Conservation (phyloP, 805 yeast genomes). For the Kodamaea neixiangensis region DNA sequence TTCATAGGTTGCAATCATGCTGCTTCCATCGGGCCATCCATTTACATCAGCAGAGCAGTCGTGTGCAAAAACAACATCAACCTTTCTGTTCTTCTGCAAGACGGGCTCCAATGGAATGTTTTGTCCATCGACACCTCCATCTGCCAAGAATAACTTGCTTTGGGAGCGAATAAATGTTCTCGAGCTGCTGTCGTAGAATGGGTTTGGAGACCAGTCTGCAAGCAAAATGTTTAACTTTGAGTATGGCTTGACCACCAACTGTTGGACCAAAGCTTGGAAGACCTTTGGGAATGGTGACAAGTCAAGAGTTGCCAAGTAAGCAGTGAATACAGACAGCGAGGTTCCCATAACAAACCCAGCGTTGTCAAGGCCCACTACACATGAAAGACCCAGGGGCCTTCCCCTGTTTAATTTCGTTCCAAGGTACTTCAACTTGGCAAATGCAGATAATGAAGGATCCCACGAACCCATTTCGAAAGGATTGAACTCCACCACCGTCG, state of each 20-base stretch:
- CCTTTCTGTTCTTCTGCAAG: slow-evolving; percentile 31
- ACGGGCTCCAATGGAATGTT: slow-evolving; percentile 42
- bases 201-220: slow-evolving; percentile 53
- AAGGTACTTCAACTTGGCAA: slow-evolving; percentile 65
- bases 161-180: slow-evolving; percentile 19
- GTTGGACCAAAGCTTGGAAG: not conserved
- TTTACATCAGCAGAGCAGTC: slow-evolving; percentile 40
- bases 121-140: slow-evolving; percentile 46
- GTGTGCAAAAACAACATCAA: slow-evolving; percentile 40
- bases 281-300: slow-evolving; percentile 26
- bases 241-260: slow-evolving; percentile 6
- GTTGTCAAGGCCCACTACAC: slow-evolving; percentile 75
- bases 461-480: slow-evolving; percentile 71
- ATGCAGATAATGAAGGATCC: slow-evolving; percentile 73
- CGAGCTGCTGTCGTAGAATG: slow-evolving; percentile 41
- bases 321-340: slow-evolving; percentile 78
- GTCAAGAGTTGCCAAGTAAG: slow-evolving; percentile 58
- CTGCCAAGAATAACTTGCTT: slow-evolving; percentile 32
- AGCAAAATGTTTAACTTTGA: not conserved
- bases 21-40: slow-evolving; percentile 42
- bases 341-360: slow-evolving; percentile 83
- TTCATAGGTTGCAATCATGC: slow-evolving; percentile 33
- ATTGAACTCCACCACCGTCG: slow-evolving; percentile 40
- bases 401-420: slow-evolving; percentile 72
- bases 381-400: slow-evolving; percentile 43